Conservation (phyloP, 768 basidiomycete species). For the Termitomyces sp. region DNA sequence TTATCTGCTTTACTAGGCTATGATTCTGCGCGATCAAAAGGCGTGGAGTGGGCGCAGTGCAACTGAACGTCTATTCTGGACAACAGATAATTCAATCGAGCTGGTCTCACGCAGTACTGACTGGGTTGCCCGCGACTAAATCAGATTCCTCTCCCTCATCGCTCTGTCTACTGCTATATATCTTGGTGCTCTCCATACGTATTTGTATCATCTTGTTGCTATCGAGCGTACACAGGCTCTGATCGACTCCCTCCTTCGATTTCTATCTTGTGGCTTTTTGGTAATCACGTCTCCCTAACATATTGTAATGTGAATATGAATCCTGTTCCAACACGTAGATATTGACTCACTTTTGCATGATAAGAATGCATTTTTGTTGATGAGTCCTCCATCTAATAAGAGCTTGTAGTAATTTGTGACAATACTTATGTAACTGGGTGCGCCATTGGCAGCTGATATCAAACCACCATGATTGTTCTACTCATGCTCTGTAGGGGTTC, state of each 20-base stretch:
- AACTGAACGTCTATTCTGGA: constrained; percentile 92
- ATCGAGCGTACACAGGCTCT: constrained; percentile 6
- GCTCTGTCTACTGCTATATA: constrained; percentile 7
- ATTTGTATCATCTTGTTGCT: constrained; percentile 15
- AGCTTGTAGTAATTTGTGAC: too few species aligned
- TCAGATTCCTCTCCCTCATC: neutral
- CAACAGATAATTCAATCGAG: constrained; percentile 86
- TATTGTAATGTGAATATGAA: constrained; percentile 14
- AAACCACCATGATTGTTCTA: too few species aligned
- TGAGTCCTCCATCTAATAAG: too few species aligned
- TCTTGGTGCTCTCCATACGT: constrained; percentile 12
- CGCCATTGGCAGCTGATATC: too few species aligned
- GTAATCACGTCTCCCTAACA: constrained; percentile 4
- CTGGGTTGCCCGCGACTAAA: constrained; percentile 75
- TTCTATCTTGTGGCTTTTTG: constrained; percentile 4
- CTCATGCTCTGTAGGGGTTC: too few species aligned
- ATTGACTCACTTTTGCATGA: neutral
- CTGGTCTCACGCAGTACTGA: constrained; percentile 82
- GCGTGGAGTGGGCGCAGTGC: constrained; percentile 91
- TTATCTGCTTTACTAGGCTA: constrained; percentile 54
- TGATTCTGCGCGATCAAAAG: constrained; percentile 94
- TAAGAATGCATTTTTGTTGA: neutral
- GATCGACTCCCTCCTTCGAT: neutral
- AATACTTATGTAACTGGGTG: too few species aligned
- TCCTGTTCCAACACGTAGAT: neutral